Conservation (phyloP, 2,329 filamentous ascomycete genomes). For the Gaeumannomyces sp. region DNA sequence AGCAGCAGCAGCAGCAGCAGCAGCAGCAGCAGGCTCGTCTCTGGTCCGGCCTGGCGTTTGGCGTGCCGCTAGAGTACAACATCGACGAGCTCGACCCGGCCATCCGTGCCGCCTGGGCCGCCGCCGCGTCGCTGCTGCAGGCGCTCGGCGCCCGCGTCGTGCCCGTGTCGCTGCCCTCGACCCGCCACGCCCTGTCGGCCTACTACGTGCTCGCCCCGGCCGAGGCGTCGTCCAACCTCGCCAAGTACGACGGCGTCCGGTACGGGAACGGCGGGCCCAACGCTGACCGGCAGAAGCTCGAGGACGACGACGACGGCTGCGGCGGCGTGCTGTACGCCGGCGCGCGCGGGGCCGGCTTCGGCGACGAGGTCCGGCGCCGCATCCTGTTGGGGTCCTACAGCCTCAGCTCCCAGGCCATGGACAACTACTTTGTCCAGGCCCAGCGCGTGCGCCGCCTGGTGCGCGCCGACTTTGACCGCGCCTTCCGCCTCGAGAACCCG, state of each 20-base stretch:
- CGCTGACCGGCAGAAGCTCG: slow-evolving; percentile 1
- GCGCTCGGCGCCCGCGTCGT: slow-evolving; percentile 64
- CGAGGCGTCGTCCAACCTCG: slow-evolving; percentile 91
- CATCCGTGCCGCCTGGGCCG: slow-evolving; percentile 65
- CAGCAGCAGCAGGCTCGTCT: not conserved
- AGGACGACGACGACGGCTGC: slow-evolving; percentile 24
- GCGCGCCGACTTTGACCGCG: slow-evolving; percentile 75
- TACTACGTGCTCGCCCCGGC: slow-evolving; percentile 96
- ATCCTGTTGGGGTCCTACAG: slow-evolving; percentile 88
- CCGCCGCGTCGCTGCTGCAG: slow-evolving; percentile 53
- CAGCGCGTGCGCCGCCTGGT: slow-evolving; percentile 82
- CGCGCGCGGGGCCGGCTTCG: slow-evolving; percentile 70
- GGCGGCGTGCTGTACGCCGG: slow-evolving; percentile 66
- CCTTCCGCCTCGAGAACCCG: slow-evolving; percentile 66
- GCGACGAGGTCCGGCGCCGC: slow-evolving; percentile 75
- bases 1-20: no score
- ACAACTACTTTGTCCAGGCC: slow-evolving; percentile 95
- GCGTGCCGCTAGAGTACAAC: slow-evolving; percentile 75
- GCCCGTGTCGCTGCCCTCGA: slow-evolving; percentile 74
- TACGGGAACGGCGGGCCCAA: slow-evolving; percentile 54
- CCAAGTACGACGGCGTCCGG: slow-evolving; percentile 94
- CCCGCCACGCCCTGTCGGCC: slow-evolving; percentile 77
- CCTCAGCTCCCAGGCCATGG: slow-evolving; percentile 81
- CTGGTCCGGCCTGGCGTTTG: slow-evolving; percentile 38
- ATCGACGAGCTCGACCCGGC: slow-evolving; percentile 67